Percentiles rank a stretch among this genome's conserved stretches.
Evolutionary conservation across 1,139 yeast genomes (phyloP).

Genomic region (Petasospora fabianii): DNA sequence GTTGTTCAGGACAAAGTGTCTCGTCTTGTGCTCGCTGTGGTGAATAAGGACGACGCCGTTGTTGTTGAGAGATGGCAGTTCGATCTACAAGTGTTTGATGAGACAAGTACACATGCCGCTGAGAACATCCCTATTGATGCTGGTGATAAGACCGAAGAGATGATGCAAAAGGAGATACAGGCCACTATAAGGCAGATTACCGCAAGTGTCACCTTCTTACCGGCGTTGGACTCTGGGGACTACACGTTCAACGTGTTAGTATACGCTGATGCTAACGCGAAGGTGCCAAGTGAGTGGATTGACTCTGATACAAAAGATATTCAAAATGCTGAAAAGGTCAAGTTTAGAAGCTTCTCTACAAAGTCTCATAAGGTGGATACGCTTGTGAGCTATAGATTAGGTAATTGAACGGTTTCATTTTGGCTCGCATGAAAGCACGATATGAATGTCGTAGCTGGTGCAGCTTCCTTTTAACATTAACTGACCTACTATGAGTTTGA

Average conservation of each 20-base stretch:
- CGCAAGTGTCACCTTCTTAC: slow-evolving; percentile 82
- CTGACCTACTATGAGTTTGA: no score
- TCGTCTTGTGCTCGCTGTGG: slow-evolving; percentile 66
- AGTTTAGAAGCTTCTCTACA: slow-evolving; percentile 67
- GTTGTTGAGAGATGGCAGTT: slow-evolving; percentile 88
- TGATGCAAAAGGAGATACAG: slow-evolving; percentile 73
- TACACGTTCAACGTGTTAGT: slow-evolving; percentile 86
- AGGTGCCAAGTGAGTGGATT: slow-evolving; percentile 82
- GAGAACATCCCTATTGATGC: slow-evolving; percentile 4
- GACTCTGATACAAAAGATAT: slow-evolving; percentile 68
- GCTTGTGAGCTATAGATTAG: slow-evolving; percentile 61
- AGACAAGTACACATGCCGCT: slow-evolving; percentile 9
- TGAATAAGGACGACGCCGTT: slow-evolving; percentile 64
- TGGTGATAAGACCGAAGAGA: slow-evolving; percentile 40
- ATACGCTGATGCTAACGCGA: slow-evolving; percentile 66
- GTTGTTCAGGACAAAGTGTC: slow-evolving; percentile 66
- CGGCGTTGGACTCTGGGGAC: slow-evolving; percentile 61
- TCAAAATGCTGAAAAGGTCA: slow-evolving; percentile 56
- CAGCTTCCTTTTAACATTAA: no score
- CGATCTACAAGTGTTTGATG: slow-evolving; percentile 45
- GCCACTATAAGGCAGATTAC: slow-evolving; percentile 86
- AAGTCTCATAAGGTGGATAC: slow-evolving; percentile 71
- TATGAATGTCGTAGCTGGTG: no score
- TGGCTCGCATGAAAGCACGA: no score
- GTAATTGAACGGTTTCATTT: slow-evolving; percentile 9